Conservation (phyloP, 2,329 filamentous ascomycete species). For the Colletotrichum acutatum region DNA sequence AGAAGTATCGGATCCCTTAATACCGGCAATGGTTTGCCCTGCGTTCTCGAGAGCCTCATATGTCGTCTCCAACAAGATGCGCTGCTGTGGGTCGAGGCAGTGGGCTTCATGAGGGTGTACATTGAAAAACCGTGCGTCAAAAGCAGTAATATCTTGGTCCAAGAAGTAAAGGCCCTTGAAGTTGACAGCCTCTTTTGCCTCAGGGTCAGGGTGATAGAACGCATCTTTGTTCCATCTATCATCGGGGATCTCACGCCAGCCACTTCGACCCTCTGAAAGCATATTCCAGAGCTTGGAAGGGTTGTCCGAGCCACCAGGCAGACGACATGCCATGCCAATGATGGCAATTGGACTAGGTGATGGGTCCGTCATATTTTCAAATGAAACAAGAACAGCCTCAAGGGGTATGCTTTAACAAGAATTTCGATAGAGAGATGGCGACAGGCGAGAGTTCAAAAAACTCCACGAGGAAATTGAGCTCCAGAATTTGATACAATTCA, state of each 20-base stretch:
- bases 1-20: not conserved
- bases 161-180: slow-evolving; percentile 8
- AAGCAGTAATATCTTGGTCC: slow-evolving; percentile 37
- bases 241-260: slow-evolving; percentile 38
- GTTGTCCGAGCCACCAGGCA: slow-evolving; percentile 41
- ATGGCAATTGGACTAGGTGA: slow-evolving; percentile 41
- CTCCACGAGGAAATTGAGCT: not conserved
- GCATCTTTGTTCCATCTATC: slow-evolving; percentile 40
- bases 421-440: not conserved
- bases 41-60: slow-evolving; percentile 45
- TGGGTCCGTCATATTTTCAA: not conserved
- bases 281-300: slow-evolving; percentile 44
- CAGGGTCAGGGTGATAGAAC: slow-evolving; percentile 38
- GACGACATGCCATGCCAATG: slow-evolving; percentile 44
- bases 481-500: not conserved
- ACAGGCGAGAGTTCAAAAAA: not conserved
- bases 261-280: slow-evolving; percentile 37
- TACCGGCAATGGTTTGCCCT: slow-evolving; percentile 25
- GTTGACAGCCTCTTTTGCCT: slow-evolving; percentile 6
- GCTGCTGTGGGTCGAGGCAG: slow-evolving; percentile 46
- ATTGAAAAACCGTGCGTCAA: slow-evolving; percentile 42
- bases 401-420: not conserved
- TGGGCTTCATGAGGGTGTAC: slow-evolving; percentile 37
- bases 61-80: slow-evolving; percentile 40
- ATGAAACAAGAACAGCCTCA: not conserved